These are phyloP conservation scores for Nadsonia starkeyi-henricii DNA, from an alignment of 1,139 yeast species.

Conservation along the genomic window DNA sequence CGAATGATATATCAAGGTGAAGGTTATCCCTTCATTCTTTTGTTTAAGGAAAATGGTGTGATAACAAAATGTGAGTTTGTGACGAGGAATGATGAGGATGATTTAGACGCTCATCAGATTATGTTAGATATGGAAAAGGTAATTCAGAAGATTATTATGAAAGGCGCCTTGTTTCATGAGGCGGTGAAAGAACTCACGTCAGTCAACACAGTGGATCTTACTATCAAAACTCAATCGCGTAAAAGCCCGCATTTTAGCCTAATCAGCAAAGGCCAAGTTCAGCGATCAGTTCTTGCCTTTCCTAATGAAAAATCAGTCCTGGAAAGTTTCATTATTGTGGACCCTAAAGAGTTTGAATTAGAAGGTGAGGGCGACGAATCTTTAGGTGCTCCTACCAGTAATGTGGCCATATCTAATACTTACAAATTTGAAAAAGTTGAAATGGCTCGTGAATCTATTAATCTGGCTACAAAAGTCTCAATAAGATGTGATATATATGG, in stretches of 20 bases:
- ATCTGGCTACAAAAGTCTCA: constrained; percentile 19
- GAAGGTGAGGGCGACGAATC: constrained; percentile 8
- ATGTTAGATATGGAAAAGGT: constrained; percentile 34
- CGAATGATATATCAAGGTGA: constrained; percentile 34
- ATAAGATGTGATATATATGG: constrained; percentile 21
- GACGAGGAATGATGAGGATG: constrained; percentile 26
- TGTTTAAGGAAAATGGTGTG: constrained; percentile 54
- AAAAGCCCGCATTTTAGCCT: constrained; percentile 25
- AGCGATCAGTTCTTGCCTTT: constrained; percentile 50
- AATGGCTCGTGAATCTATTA: constrained; percentile 19
- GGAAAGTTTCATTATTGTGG: constrained; percentile 31
- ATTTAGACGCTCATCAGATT: constrained; percentile 9
- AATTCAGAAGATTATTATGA: constrained; percentile 50
- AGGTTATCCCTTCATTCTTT: constrained; percentile 54
- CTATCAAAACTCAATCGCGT: constrained; percentile 29
- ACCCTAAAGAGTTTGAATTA: constrained; percentile 10
- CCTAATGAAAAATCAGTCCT: constrained; percentile 52
- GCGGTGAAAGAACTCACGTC: constrained; percentile 56
- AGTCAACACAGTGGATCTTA: constrained; percentile 46
- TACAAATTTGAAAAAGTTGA: constrained; percentile 17
- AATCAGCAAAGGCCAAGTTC: constrained; percentile 55
- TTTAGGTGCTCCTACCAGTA: constrained; percentile 3
- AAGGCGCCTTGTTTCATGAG: constrained; percentile 50
- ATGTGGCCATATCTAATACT: constrained; percentile 13
- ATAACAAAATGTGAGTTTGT: constrained; percentile 59